Evolutionary conservation across 257 asterid species (phyloP).

Genomic region (Henckelia pumila): DNA sequence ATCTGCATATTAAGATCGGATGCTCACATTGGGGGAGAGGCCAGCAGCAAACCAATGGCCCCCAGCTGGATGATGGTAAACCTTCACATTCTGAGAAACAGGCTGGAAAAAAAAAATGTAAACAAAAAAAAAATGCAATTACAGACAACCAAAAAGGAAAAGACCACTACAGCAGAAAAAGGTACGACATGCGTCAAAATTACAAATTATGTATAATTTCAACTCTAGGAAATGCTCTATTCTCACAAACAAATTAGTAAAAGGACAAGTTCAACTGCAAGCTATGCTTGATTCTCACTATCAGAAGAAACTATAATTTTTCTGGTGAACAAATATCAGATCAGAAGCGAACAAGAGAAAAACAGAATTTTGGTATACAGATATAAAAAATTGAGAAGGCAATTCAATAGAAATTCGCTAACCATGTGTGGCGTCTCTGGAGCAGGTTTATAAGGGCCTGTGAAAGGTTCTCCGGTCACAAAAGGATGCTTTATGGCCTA

Average conservation of each 20-base stretch:
- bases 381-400: conserved; percentile 13
- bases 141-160: conserved; percentile 5
- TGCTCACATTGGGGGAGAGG: conserved; percentile 95
- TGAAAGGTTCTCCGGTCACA: conserved; percentile 97
- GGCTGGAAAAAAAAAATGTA: conserved; percentile 45
- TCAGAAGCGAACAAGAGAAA: conserved; percentile 7
- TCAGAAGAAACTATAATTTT: neutral
- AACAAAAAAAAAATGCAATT: conserved; percentile 16
- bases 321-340: neutral
- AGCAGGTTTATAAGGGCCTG: conserved; percentile 74
- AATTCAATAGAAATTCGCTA: conserved; percentile 36
- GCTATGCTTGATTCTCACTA: neutral
- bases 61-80: conserved; percentile 95
- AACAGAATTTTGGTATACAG: conserved; percentile 15
- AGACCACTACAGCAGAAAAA: neutral
- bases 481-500: conserved; percentile 98
- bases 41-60: conserved; percentile 99
- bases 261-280: neutral
- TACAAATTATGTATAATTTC: neutral
- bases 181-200: neutral
- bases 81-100: conserved; percentile 82
- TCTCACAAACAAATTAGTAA: conserved; percentile 9
- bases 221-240: conserved; percentile 4
- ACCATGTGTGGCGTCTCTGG: conserved; percentile 94
- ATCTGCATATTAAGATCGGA: conserved; percentile 23